Evolutionary conservation across 352 stramenopile species (phyloP).

Genomic region (Blastocystis sp.): DNA sequence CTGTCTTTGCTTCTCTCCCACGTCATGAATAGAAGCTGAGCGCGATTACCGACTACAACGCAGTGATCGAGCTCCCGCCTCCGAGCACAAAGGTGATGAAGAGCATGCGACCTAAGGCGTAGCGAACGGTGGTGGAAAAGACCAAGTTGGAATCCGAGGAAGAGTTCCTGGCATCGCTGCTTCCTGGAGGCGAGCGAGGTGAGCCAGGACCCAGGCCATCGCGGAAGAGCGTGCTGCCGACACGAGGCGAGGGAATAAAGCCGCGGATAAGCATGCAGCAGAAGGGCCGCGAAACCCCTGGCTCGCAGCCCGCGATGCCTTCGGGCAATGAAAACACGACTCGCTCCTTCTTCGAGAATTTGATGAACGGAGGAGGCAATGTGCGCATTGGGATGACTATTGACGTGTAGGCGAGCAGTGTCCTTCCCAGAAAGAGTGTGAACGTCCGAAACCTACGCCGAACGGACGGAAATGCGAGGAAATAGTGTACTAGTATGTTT

Average conservation of each 20-base stretch:
- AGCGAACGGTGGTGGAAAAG: background rate
- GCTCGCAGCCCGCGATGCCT: background rate
- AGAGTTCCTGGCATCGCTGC: constrained; percentile 1
- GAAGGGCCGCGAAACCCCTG: background rate
- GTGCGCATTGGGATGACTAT: background rate
- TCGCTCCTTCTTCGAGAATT: constrained; percentile 48
- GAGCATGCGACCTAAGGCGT: background rate
- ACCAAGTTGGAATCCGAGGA: constrained; percentile 5
- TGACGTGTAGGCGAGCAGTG: constrained; percentile 17
- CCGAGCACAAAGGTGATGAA: background rate
- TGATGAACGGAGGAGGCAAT: constrained; percentile 42
- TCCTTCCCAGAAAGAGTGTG: constrained; percentile 56
- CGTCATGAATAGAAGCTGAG: constrained; percentile 33
- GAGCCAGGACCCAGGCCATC: constrained; percentile 4
- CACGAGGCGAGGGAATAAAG: background rate
- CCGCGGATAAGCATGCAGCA: background rate
- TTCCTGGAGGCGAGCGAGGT: background rate
- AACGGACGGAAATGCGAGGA: constrained; percentile 16
- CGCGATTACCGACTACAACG: constrained; percentile 25
- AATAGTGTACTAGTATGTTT: constrained; percentile 24
- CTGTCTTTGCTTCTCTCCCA: background rate
- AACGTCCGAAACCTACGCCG: constrained; percentile 39
- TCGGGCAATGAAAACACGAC: background rate
- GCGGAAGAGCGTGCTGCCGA: background rate
- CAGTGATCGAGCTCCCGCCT: constrained; percentile 3